Percentiles rank a stretch among this genome's conserved stretches.
phyloP scores from a whole-genome alignment of 2,329 filamentous ascomycete genomes.

The Pseudofabraea citricarpa region DNA sequence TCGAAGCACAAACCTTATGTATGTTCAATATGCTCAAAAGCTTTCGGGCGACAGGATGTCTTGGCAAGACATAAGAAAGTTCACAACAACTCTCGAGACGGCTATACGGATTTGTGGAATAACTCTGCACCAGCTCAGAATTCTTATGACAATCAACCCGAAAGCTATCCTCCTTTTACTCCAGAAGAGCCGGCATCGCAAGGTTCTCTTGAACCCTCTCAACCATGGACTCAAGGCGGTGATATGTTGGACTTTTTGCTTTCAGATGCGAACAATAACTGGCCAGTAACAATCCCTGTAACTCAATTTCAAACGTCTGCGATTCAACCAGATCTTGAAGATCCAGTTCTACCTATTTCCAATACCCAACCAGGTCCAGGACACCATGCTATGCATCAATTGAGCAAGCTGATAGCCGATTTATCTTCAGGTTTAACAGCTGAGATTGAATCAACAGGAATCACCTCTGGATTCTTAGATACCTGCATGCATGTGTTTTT shows the following conservation, averaged over 20 bases:
- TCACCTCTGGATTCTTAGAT: constrained; percentile 39
- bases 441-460: constrained; percentile 34
- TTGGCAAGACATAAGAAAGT: constrained; percentile 37
- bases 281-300: constrained; percentile 6
- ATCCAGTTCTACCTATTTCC: constrained; percentile 28
- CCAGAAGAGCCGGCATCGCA: too few relatives aligned
- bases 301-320: constrained; percentile 5
- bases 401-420: constrained; percentile 6
- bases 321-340: constrained; percentile 27
- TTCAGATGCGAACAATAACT: constrained; percentile 5
- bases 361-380: neutral
- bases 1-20: constrained; percentile 26
- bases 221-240: constrained; percentile 3
- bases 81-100: constrained; percentile 23
- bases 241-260: constrained; percentile 7
- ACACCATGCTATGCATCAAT: constrained; percentile 9
- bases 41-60: constrained; percentile 37
- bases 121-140: too few relatives aligned
- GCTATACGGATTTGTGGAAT: too few relatives aligned
- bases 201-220: constrained; percentile 13
- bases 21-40: constrained; percentile 32
- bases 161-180: too few relatives aligned
- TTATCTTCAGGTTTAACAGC: constrained; percentile 37
- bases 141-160: too few relatives aligned
- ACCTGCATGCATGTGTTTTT: constrained; percentile 42